phyloP scores from a whole-genome alignment of 73 alveolate genomes.

The Paraurostyla sp. region DNA sequence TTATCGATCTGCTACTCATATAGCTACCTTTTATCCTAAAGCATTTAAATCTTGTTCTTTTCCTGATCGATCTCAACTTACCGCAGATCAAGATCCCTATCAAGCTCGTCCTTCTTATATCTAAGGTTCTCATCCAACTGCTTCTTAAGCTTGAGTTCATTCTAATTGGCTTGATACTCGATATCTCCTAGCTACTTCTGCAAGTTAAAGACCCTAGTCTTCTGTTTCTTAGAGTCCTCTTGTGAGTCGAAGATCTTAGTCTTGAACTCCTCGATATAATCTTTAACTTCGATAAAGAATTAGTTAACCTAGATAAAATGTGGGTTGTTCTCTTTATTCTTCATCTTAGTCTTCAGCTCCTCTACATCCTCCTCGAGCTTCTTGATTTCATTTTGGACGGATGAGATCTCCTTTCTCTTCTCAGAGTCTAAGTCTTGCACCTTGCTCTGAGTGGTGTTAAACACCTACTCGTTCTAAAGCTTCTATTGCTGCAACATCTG shows the following conservation, averaged over 20 bases:
- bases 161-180: constrained; percentile 64
- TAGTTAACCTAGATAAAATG: constrained; percentile 32
- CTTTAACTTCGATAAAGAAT: constrained; percentile 60
- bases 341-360: constrained; percentile 51
- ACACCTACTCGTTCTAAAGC: neutral
- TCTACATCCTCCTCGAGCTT: constrained; percentile 53
- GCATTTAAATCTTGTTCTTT: neutral
- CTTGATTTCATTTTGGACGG: constrained; percentile 50
- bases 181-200: constrained; percentile 65
- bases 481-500: neutral
- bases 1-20: constrained; percentile 13
- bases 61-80: neutral
- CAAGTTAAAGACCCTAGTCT: constrained; percentile 36
- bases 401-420: constrained; percentile 35
- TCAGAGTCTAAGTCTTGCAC: constrained; percentile 63
- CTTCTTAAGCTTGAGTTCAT: constrained; percentile 58
- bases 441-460: neutral
- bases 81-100: neutral
- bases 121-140: constrained; percentile 57
- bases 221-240: constrained; percentile 32
- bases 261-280: constrained; percentile 39
- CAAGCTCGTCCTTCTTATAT: neutral
- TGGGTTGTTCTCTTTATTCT: constrained; percentile 65
- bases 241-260: constrained; percentile 20
- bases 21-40: constrained; percentile 2